These are phyloP conservation scores for Claviceps africana DNA, from an alignment of 2,329 filamentous ascomycete genomes.

Conservation along the genomic window DNA sequence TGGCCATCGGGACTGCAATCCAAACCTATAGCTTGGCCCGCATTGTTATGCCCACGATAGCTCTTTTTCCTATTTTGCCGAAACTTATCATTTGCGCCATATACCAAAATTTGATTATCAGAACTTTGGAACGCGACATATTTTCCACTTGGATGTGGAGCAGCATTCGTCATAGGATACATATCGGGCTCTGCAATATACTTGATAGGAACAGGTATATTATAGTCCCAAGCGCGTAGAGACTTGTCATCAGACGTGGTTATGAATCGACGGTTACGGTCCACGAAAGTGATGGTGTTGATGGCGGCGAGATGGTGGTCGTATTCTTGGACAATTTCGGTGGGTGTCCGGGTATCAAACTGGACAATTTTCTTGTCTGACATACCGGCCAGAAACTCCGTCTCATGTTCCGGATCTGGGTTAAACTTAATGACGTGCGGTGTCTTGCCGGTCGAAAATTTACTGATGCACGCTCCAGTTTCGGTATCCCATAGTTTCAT, in stretches of 20 bases:
- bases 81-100: slow-evolving; percentile 89
- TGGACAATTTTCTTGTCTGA: slow-evolving; percentile 98
- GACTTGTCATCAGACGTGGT: slow-evolving; percentile 96
- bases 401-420: slow-evolving; percentile 57
- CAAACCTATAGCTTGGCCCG: slow-evolving; percentile 83
- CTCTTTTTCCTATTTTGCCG: slow-evolving; percentile 95
- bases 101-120: slow-evolving; percentile 95
- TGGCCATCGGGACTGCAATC: slow-evolving; percentile 82
- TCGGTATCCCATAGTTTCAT: slow-evolving; percentile 99
- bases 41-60: slow-evolving; percentile 91
- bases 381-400: slow-evolving; percentile 93
- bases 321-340: slow-evolving; percentile 86
- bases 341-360: slow-evolving; percentile 69
- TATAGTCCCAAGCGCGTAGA: slow-evolving; percentile 93
- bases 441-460: slow-evolving; percentile 87
- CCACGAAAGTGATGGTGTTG: slow-evolving; percentile 94
- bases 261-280: slow-evolving; percentile 89
- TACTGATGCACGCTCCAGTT: slow-evolving; percentile 73
- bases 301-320: slow-evolving; percentile 96
- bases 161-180: slow-evolving; percentile 84
- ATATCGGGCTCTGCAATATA: slow-evolving; percentile 96
- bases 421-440: slow-evolving; percentile 94
- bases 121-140: slow-evolving; percentile 87
- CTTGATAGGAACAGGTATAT: slow-evolving; percentile 96
- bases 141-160: slow-evolving; percentile 77